These are phyloP conservation scores for Dalbergia cochinchinensis DNA, from an alignment of 306 rosid genomes.

Conservation along the genomic window DNA sequence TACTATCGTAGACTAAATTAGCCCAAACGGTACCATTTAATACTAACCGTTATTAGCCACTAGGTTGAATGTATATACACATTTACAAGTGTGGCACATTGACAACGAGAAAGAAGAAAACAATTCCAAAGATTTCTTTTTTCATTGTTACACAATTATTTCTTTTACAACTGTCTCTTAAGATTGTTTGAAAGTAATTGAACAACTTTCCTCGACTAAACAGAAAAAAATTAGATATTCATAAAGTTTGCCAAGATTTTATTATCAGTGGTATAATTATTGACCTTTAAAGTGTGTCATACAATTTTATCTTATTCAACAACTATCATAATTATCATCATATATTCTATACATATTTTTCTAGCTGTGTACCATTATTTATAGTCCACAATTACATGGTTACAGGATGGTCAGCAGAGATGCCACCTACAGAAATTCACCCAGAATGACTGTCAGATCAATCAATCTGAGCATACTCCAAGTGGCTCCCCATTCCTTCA, in stretches of 20 bases:
- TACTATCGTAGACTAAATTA: no score
- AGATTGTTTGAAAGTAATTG: slow-evolving; percentile 10
- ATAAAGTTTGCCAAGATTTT: no score
- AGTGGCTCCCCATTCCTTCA: slow-evolving; percentile 54
- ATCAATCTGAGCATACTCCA: slow-evolving; percentile 32
- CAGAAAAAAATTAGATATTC: no score
- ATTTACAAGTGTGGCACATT: not conserved
- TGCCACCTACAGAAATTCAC: slow-evolving; percentile 32
- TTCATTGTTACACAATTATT: not conserved
- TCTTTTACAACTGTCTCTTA: not conserved
- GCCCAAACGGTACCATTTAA: no score
- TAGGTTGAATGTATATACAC: no score
- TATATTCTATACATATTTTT: no score
- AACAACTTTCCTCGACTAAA: slow-evolving; percentile 16
- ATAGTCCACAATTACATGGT: slow-evolving; percentile 24
- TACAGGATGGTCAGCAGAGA: slow-evolving; percentile 33
- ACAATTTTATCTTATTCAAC: no score
- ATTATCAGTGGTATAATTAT: no score
- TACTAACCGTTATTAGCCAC: no score
- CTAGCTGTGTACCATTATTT: no score
- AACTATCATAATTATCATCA: no score
- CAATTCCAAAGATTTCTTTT: not conserved
- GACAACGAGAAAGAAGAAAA: not conserved
- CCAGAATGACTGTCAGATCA: slow-evolving; percentile 24
- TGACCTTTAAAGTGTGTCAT: no score